These are phyloP conservation scores for Mallotus nudiflorus DNA, from an alignment of 345 rosid species.

Conservation along the genomic window DNA sequence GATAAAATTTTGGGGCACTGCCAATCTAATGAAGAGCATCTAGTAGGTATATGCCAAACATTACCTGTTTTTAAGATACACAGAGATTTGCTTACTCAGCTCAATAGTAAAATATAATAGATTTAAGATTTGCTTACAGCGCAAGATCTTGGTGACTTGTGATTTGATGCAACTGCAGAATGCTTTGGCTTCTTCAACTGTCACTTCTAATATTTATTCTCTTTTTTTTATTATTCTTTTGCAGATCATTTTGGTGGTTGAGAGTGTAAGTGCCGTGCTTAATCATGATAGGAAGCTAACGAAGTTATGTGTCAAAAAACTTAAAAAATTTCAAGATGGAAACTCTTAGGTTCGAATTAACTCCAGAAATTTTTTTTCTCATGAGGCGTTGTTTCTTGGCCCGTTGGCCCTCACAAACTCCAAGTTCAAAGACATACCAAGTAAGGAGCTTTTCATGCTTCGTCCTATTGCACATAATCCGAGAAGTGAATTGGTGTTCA, in stretches of 20 bases:
- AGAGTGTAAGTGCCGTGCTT: slow-evolving; percentile 79
- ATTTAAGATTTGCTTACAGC: neutral
- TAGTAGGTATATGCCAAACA: neutral
- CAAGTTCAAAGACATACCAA: neutral
- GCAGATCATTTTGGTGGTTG: slow-evolving; percentile 80
- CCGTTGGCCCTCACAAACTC: neutral
- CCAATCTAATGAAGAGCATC: neutral
- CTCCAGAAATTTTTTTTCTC: neutral
- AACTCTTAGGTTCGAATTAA: slow-evolving; percentile 24
- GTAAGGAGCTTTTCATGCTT: slow-evolving; percentile 1
- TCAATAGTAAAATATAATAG: neutral
- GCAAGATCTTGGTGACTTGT: neutral
- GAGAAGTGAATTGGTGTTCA: neutral
- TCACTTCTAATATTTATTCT: neutral
- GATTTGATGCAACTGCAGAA: neutral
- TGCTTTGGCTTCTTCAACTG: neutral
- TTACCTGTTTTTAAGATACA: neutral
- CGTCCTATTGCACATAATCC: neutral
- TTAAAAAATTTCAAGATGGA: slow-evolving; percentile 31
- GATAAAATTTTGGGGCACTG: neutral
- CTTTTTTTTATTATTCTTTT: neutral
- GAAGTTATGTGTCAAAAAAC: slow-evolving; percentile 35
- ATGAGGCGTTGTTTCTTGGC: neutral
- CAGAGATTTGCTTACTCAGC: slow-evolving; percentile 1
- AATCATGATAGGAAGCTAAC: slow-evolving; percentile 69